Percentiles rank a stretch among this genome's conserved stretches.
These are phyloP conservation scores for Ilex aquifolium DNA, from an alignment of 257 asterid species.

Conservation along the genomic window DNA sequence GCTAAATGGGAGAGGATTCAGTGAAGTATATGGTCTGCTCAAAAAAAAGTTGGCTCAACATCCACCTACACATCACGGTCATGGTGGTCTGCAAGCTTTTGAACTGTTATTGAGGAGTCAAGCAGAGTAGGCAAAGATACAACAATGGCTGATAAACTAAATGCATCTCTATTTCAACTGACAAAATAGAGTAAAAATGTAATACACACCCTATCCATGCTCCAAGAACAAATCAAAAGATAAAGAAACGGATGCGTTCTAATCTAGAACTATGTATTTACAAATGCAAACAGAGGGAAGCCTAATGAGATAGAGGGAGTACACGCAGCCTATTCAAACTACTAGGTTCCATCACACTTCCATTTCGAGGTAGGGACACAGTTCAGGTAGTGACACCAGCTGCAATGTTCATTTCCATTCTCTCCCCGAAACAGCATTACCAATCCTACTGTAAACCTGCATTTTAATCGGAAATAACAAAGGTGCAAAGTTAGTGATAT, in stretches of 20 bases:
- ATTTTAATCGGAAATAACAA: neutral
- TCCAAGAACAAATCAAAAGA: neutral
- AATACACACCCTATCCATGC: neutral
- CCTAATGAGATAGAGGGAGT: neutral
- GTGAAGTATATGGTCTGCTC: too few relatives aligned
- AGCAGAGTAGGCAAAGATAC: too few relatives aligned
- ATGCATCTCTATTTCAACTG: neutral
- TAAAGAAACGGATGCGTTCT: neutral
- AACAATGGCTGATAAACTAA: too few relatives aligned
- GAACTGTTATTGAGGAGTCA: too few relatives aligned
- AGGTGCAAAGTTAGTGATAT: neutral
- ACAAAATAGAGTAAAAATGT: neutral
- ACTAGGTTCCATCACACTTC: neutral
- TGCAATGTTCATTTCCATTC: slow-evolving; percentile 2
- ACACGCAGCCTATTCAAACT: neutral
- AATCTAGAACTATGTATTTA: neutral
- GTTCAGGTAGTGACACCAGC: slow-evolving; percentile 9
- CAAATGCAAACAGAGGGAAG: neutral
- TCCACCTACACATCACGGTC: too few relatives aligned
- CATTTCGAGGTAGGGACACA: slow-evolving; percentile 13
- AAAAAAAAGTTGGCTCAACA: too few relatives aligned
- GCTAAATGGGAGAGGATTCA: too few relatives aligned
- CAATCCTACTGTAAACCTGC: slow-evolving; percentile 3
- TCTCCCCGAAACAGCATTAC: slow-evolving; percentile 5
- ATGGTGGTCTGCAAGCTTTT: too few relatives aligned